Conservation (phyloP, 2,329 filamentous ascomycete genomes). For the Blastomyces gilchristii region DNA sequence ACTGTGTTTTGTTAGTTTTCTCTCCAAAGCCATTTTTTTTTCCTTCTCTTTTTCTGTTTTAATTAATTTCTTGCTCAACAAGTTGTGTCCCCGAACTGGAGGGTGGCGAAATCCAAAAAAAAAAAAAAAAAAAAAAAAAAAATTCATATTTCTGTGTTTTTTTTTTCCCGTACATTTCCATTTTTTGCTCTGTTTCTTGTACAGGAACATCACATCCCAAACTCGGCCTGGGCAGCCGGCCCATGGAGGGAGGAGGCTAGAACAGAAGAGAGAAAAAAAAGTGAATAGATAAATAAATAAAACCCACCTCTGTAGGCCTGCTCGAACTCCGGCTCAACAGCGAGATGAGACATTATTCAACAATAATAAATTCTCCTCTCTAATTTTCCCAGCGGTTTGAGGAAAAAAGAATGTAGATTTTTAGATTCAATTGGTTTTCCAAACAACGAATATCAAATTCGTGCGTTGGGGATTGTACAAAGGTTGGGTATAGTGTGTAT, state of each 20-base stretch:
- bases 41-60: not conserved
- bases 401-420: not conserved
- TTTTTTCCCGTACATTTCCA: not conserved
- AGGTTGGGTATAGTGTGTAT: not conserved
- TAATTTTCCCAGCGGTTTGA: slow-evolving; percentile 4
- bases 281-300: not conserved
- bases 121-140: not conserved
- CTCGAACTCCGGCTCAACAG: slow-evolving; percentile 91
- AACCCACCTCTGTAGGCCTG: slow-evolving; percentile 86
- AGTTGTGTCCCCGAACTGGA: not conserved
- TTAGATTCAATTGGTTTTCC: not conserved
- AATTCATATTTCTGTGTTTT: no score
- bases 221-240: slow-evolving; percentile 3
- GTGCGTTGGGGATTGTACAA: not conserved
- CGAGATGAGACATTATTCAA: slow-evolving; percentile 65
- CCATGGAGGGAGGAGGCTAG: slow-evolving; percentile 4
- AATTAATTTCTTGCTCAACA: not conserved
- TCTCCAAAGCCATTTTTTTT: no score
- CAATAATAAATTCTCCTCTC: not conserved
- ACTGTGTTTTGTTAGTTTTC: slow-evolving; percentile 5
- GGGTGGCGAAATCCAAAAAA: not conserved
- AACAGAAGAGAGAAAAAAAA: no score
- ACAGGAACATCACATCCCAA: slow-evolving; percentile 2
- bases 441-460: not conserved
- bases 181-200: slow-evolving; percentile 10